Base-by-base conservation (phyloP, 2,329 filamentous ascomycete species). In the Claviceps fusiformis region DNA sequence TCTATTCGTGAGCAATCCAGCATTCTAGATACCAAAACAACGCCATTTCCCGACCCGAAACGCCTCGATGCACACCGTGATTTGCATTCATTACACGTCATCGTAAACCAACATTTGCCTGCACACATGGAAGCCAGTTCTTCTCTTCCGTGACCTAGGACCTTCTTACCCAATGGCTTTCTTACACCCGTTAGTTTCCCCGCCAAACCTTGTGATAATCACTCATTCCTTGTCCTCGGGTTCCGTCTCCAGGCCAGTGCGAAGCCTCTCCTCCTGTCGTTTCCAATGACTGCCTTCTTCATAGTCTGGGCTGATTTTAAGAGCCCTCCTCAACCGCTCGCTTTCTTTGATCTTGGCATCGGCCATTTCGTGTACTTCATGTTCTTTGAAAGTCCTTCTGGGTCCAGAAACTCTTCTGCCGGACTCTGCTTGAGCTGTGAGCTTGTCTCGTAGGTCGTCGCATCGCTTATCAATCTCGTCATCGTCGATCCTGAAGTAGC, bases 311-410 rank as follows among this genome's bases (percentile, higher is more conserved):
- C 84, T 84, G 64, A 97, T 95, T 52, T 90, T 91, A 61, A 98
- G 75, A 8, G 93, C 93, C 70, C 78, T 87, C 60, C 92, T 76
- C 67, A 98, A 74, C 63, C 87, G 80, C 72, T 97, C 91, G 70
- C 86, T 95, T 77, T 98, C 93, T 68, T 89, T 86, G 62, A 95
- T 92, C 79, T 98, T 98, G 57, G 92, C 93, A 64, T 93, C 87
- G 19, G 93, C 93, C 68, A 95, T 78, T 72, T 97, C 93, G 73
- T 98, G 93, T 24, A 97, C 90, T 71, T 97, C 89, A 71, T 97
- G 90, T 61, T 84, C 78, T 73, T 97, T 98, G 60, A 97, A 78
- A 10, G 81, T 78, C 54, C 67, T 72, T 55, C 71, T 67, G n/a
- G 65, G 70, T 29, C 67, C 71, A 55, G 63, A 67, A 29, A 59